Evolutionary conservation across 768 basidiomycete species (phyloP).

Genomic region (Strobilomyces confusus): DNA sequence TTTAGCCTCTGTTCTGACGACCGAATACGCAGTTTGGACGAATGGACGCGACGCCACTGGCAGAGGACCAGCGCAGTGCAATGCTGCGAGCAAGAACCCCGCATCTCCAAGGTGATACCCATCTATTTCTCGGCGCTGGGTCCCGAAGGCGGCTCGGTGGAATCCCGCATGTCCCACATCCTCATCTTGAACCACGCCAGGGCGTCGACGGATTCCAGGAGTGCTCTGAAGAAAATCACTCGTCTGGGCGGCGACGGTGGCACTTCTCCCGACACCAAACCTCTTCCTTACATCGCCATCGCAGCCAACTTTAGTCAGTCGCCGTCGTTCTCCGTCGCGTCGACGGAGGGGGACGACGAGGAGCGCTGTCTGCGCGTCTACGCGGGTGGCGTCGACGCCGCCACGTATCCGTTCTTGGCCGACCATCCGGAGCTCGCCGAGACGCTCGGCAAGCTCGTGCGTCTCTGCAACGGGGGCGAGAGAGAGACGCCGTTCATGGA

Average conservation of each 20-base stretch:
- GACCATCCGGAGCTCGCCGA: not conserved
- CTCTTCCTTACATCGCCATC: slow-evolving; percentile 3
- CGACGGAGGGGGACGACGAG: not conserved
- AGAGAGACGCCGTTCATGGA: not conserved
- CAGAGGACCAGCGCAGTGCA: slow-evolving; percentile 2
- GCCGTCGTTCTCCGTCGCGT: slow-evolving; percentile 1
- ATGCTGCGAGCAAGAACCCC: slow-evolving; percentile 8
- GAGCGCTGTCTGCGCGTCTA: slow-evolving; percentile 9
- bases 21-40: not conserved
- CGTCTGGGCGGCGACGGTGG: no score
- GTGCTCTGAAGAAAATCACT: not conserved
- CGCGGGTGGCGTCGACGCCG: not conserved
- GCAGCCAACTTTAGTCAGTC: slow-evolving; percentile 6
- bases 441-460: not conserved
- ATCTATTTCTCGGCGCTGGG: not conserved
- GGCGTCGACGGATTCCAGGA: not conserved
- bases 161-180: not conserved
- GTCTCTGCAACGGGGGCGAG: not conserved
- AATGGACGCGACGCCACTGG: slow-evolving; percentile 12
- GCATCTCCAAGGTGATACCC: not conserved
- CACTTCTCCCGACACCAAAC: not conserved
- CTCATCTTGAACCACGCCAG: not conserved
- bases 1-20: not conserved
- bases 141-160: not conserved
- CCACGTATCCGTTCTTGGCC: slow-evolving; percentile 6